phyloP scores from a whole-genome alignment of 192 early-diverging fungal species.

The Coemansia sp. region DNA sequence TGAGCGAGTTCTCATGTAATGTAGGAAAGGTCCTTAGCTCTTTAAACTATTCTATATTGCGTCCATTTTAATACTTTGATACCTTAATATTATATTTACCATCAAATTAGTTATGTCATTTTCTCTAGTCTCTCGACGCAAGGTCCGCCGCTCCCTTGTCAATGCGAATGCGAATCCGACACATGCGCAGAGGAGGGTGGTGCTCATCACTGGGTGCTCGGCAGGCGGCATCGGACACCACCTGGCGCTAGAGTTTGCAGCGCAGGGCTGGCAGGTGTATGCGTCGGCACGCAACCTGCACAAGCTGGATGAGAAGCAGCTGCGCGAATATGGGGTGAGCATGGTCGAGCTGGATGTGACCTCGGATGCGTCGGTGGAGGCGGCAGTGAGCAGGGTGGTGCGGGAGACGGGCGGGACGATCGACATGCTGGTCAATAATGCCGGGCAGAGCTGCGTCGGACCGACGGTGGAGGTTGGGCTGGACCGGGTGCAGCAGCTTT shows the following conservation, averaged over 20 bases:
- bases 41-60: too few relatives aligned
- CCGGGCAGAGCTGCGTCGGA: conserved; percentile 54
- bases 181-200: conserved; percentile 29
- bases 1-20: too few relatives aligned
- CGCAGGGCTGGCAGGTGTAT: conserved; percentile 31
- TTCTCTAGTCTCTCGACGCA: too few relatives aligned
- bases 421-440: conserved; percentile 75
- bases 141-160: too few relatives aligned
- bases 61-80: too few relatives aligned
- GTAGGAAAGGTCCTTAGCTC: too few relatives aligned
- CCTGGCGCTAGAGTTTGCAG: conserved; percentile 32
- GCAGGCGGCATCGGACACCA: conserved; percentile 62
- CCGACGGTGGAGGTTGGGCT: conserved; percentile 45
- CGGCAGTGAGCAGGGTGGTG: conserved; percentile 9
- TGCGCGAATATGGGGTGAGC: neutral
- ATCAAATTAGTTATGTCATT: too few relatives aligned
- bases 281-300: conserved; percentile 15
- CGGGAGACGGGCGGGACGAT: conserved; percentile 16
- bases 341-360: conserved; percentile 27
- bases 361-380: conserved; percentile 4
- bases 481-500: conserved; percentile 28
- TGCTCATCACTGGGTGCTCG: conserved; percentile 70
- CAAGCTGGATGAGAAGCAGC: conserved; percentile 1
- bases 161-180: too few relatives aligned
- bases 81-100: too few relatives aligned